Conservation (phyloP, 129 eudicot species). For the sunflower (Helianthus annuus) region DNA sequence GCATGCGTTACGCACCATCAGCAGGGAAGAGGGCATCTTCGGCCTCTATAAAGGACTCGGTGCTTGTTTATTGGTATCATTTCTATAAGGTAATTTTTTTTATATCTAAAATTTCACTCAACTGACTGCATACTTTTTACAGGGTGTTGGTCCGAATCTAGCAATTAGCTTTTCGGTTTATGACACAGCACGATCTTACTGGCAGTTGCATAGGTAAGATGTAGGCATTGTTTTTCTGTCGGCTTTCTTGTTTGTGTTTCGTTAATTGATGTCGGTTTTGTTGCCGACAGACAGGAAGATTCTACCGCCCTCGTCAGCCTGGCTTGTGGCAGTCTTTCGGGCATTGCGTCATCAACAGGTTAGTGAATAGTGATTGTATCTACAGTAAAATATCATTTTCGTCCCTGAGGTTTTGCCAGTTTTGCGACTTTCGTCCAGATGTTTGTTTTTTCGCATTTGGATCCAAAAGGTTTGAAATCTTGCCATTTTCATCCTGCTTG, state of each 20-base stretch:
- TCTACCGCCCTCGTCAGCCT: constrained; percentile 79
- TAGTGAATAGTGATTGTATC: constrained; percentile 18
- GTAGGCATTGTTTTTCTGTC: neutral
- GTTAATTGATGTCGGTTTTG: neutral
- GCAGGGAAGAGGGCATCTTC: constrained; percentile 73
- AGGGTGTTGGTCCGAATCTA: constrained; percentile 76
- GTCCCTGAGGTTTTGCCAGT: too few species aligned
- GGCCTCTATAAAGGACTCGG: constrained; percentile 99
- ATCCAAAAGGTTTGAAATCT: too few species aligned
- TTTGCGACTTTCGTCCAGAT: too few species aligned
- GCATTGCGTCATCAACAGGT: constrained; percentile 98
- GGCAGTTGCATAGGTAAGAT: constrained; percentile 71
- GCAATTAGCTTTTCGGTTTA: constrained; percentile 97
- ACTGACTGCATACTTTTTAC: too few species aligned
- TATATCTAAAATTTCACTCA: too few species aligned
- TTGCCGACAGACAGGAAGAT: constrained; percentile 69
- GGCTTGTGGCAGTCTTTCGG: constrained; percentile 97
- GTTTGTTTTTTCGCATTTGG: too few species aligned
- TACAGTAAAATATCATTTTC: too few species aligned
- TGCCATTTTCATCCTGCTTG: too few species aligned
- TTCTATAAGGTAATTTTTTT: too few species aligned
- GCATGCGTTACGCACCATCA: constrained; percentile 79
- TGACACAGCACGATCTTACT: constrained; percentile 69
- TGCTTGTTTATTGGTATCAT: constrained; percentile 76
- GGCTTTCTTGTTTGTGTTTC: neutral